Base-by-base conservation (phyloP, 2,329 filamentous ascomycete species). In the Colletotrichum tropicale region DNA sequence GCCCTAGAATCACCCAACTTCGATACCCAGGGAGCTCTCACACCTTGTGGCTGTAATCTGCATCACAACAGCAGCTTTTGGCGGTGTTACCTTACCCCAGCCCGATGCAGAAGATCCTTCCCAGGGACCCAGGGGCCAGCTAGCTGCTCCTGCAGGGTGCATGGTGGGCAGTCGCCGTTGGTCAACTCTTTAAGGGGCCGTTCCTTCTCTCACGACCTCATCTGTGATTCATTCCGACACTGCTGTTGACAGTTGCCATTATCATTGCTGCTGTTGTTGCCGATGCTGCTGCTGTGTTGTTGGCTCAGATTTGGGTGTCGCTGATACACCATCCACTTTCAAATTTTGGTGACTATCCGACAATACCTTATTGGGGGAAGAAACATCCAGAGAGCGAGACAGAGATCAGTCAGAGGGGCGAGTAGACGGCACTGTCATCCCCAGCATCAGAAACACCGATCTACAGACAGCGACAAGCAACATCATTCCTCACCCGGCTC, bases 71-170 rank as follows among this genome's bases (percentile, higher is more conserved):
- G 65, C 43, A 38, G 28, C 34, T 67, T 34, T 28, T 60, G 16
- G 32, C 64, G 34, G 58, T 65, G 34, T 55, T 34, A 52, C 43
- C 62, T 62, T 69, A 74, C 64, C 70, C 64, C 70, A 60, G 74
- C 36, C 16, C 38, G 32, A 60, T 73, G 74, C 70, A 64, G 70
- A 73, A 69, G 56, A 75, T 73, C 58, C 56, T 65, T 65, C 15
- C 64, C 58, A 61, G 56, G 69, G 64, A 52, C 48, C 18, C 70
- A 68, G 43, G 43, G 43, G n/a, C 43, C 43, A 48, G 43, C n/a
- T 48, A 21, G 34, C 26, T 32, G 56, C 21, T 69, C 12, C 64
- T 65, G 70, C 64, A 75, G 55, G 69, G 38, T 66, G 64, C 26
- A 32, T 34, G 15, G 24, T 2, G 58, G 60, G 16, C n/a, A 30